Conservation (phyloP, 2,329 filamentous ascomycete genomes). For the Penicillium concentricum region DNA sequence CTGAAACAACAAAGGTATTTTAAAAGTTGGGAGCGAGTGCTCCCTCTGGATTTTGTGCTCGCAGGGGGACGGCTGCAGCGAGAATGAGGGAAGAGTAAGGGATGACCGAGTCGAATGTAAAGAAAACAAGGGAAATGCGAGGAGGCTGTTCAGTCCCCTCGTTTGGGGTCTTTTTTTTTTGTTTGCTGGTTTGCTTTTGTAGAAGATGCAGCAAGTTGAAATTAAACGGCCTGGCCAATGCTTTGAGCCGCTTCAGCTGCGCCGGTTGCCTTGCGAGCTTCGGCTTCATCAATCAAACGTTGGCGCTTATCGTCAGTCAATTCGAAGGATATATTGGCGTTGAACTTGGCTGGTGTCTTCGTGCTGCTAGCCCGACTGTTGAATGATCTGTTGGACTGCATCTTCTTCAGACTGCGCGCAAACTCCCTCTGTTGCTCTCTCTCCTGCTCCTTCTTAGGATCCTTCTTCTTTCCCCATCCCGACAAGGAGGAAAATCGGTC, state of each 20-base stretch:
- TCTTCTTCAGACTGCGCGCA: constrained; percentile 33
- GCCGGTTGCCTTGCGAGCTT: constrained; percentile 35
- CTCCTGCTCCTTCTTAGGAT: constrained; percentile 14
- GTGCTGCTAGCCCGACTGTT: constrained; percentile 43
- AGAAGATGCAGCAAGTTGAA: background rate
- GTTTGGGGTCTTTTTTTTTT: background rate
- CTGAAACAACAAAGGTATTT: background rate
- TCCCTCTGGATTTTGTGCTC: background rate
- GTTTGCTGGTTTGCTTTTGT: background rate
- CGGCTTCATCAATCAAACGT: constrained; percentile 50
- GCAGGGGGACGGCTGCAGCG: constrained; percentile 5
- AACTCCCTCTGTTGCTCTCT: constrained; percentile 1
- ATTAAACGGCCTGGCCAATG: constrained; percentile 6
- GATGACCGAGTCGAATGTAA: background rate
- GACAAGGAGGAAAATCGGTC: constrained; percentile 53
- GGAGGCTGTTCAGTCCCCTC: background rate
- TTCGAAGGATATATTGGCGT: constrained; percentile 40
- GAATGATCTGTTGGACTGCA: constrained; percentile 49
- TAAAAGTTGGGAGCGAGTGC: background rate
- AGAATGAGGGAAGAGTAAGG: background rate
- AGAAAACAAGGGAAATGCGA: background rate
- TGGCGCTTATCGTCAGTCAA: constrained; percentile 50
- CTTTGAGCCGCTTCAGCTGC: background rate
- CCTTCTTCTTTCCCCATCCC: constrained; percentile 16
- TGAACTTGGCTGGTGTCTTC: constrained; percentile 34